Base-by-base conservation (phyloP, 1,284 basidiomycete genomes). In the Tilletia caries region DNA sequence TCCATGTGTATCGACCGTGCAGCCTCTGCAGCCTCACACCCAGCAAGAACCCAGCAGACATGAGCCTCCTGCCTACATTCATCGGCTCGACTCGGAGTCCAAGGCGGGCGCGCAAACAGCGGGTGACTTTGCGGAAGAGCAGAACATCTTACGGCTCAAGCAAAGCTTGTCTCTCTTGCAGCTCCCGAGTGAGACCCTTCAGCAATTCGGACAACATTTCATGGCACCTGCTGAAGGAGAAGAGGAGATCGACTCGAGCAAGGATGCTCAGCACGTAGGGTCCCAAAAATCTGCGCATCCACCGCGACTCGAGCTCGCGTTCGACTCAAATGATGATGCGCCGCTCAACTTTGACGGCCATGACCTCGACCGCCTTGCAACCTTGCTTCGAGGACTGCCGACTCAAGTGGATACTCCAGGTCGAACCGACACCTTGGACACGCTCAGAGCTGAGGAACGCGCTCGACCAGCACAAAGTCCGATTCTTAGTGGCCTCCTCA, bases 301-400 rank as follows among this genome's bases (percentile, higher is more conserved):
- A 41, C 37, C 37, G 37, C 37, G 37, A 10, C 37, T 41, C 37
- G 37, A 41, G 15, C 37, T 41, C 10, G 37, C 37, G 15, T 41
- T 41, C 37, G 25, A 54, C 13, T 25, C 3, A 3, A 4, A 13
- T 23, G 52, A 54, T 29, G 52, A 29, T 29, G 37, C 37, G 15
- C 52, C 52, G 29, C 18, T 54, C 52, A 29, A 54, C n/a, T 54
- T 54, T 54, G 52, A 54, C 52, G 25, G 29, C 13, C 25, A 54
- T 13, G 52, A 54, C 25, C 3, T 54, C 5, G 25, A 54, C 25
- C 52, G 52, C 3, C 23, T 54, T 13, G 52, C 52, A 2, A 15
- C 52, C n/a, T 27, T 54, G 52, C 52, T 54, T 15, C n/a, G 29
- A 15, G 52, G 52, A 23, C 52, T 54, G n/a, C 52, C 52, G 1